Evolutionary conservation across 2,329 filamentous ascomycete species (phyloP).

Genomic region (Sphaerulina musiva): DNA sequence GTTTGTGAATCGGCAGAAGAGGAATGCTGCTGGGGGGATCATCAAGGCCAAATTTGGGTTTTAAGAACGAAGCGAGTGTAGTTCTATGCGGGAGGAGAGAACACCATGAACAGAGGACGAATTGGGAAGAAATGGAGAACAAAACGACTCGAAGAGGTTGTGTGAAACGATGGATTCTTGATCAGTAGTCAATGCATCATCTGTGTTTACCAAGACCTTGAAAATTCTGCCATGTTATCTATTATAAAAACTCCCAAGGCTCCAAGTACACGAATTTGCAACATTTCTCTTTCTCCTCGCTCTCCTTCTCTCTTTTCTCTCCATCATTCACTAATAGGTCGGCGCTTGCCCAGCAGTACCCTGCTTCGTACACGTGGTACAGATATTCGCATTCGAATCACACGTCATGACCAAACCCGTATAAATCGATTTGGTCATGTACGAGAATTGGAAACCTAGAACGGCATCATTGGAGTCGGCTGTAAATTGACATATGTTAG

Average conservation of each 20-base stretch:
- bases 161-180: too few species aligned
- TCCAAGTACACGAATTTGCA: too few species aligned
- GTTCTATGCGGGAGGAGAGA: too few species aligned
- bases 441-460: slow-evolving; percentile 18
- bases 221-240: too few species aligned
- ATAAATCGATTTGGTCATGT: slow-evolving; percentile 13
- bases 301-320: background rate
- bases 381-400: slow-evolving; percentile 20
- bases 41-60: slow-evolving; percentile 30
- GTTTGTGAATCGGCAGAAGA: slow-evolving; percentile 80
- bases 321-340: background rate
- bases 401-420: slow-evolving; percentile 26
- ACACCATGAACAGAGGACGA: too few species aligned
- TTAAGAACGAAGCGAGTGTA: slow-evolving; percentile 5
- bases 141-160: too few species aligned
- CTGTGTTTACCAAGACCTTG: too few species aligned
- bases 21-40: slow-evolving; percentile 65
- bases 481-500: background rate
- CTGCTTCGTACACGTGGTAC: slow-evolving; percentile 10
- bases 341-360: background rate
- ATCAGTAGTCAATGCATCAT: too few species aligned
- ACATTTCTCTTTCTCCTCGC: background rate
- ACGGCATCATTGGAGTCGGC: slow-evolving; percentile 1
- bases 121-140: too few species aligned
- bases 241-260: too few species aligned